These are phyloP conservation scores for Fusarium sp. DNA, from an alignment of 2,329 filamentous ascomycete species.

Conservation along the genomic window DNA sequence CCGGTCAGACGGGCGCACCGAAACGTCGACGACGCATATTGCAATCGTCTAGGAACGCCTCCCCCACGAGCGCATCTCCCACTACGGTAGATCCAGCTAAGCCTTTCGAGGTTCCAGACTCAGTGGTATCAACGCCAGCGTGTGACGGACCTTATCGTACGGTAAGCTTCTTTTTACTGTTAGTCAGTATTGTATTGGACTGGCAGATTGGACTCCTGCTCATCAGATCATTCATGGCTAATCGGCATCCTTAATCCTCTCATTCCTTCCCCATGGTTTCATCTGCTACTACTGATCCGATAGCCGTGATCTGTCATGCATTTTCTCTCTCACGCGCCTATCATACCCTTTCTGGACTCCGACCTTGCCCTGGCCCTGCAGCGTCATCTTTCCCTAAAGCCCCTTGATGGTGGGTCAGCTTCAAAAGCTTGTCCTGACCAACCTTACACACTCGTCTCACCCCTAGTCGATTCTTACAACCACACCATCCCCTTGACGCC, in stretches of 20 bases:
- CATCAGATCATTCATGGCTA: conserved; percentile 19
- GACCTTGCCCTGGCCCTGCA: conserved; percentile 40
- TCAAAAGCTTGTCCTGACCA: conserved; percentile 55
- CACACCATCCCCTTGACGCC: conserved; percentile 26
- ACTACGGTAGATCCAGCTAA: conserved; percentile 29
- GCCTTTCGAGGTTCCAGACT: conserved; percentile 45
- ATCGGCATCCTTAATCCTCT: conserved; percentile 1
- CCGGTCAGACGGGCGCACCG: conserved; percentile 33
- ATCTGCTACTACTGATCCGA: conserved; percentile 31
- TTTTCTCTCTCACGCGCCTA: conserved; percentile 32
- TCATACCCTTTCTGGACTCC: conserved; percentile 27
- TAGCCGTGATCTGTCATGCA: conserved; percentile 42
- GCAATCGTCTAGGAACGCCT: conserved; percentile 30
- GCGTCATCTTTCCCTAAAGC: conserved; percentile 46
- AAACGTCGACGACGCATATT: conserved; percentile 31
- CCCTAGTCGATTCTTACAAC: conserved; percentile 11
- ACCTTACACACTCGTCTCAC: conserved; percentile 37
- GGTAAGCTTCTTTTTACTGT: conserved; percentile 37
- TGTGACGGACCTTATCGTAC: conserved; percentile 22
- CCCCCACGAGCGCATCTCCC: conserved; percentile 26
- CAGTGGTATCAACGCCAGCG: conserved; percentile 17
- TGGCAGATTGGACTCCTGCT: not conserved
- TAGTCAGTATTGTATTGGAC: not conserved
- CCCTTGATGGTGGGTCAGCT: conserved; percentile 46
- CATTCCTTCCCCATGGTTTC: conserved; percentile 32